These are phyloP conservation scores for Annulohypoxylon maeteangense DNA, from an alignment of 495 filamentous ascomycete genomes.

Conservation along the genomic window DNA sequence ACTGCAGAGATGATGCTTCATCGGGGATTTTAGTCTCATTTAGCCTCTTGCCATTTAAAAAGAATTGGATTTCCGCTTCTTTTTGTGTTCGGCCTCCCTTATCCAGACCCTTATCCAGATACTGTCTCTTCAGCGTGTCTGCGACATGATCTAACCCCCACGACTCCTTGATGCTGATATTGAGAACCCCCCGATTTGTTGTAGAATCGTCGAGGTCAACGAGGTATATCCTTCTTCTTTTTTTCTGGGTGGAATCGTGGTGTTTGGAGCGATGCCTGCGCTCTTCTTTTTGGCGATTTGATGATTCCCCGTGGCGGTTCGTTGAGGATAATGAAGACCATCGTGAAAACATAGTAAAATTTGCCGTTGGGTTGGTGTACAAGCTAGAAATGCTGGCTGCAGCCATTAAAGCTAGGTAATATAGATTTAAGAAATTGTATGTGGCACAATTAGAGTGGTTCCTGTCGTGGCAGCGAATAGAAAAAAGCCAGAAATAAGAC, in stretches of 20 bases:
- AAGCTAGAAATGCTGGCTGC: background rate
- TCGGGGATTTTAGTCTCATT: slow-evolving; percentile 23
- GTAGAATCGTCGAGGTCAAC: slow-evolving; percentile 27
- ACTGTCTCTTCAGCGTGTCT: slow-evolving; percentile 20
- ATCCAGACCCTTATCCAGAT: slow-evolving; percentile 2
- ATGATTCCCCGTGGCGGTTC: slow-evolving; percentile 10
- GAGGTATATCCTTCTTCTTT: slow-evolving; percentile 35
- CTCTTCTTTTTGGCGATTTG: slow-evolving; percentile 20
- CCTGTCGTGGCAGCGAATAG: slow-evolving; percentile 1
- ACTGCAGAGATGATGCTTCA: slow-evolving; percentile 3
- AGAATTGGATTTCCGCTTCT: slow-evolving; percentile 35
- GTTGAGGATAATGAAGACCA: slow-evolving; percentile 21
- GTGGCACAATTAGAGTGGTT: slow-evolving; percentile 38
- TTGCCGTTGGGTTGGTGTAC: slow-evolving; percentile 10
- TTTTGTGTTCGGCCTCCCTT: slow-evolving; percentile 3
- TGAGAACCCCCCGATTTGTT: slow-evolving; percentile 8
- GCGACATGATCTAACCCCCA: slow-evolving; percentile 7
- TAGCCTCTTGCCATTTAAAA: slow-evolving; percentile 14
- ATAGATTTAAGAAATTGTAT: slow-evolving; percentile 22
- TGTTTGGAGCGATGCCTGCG: slow-evolving; percentile 7
- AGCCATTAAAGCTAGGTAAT: slow-evolving; percentile 19
- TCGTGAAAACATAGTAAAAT: slow-evolving; percentile 28
- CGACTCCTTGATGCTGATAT: slow-evolving; percentile 13
- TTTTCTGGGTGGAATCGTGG: slow-evolving; percentile 17
- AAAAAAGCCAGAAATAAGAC: background rate